Conservation (phyloP, 2,329 filamentous ascomycete genomes). For the Diaporthe sp. region DNA sequence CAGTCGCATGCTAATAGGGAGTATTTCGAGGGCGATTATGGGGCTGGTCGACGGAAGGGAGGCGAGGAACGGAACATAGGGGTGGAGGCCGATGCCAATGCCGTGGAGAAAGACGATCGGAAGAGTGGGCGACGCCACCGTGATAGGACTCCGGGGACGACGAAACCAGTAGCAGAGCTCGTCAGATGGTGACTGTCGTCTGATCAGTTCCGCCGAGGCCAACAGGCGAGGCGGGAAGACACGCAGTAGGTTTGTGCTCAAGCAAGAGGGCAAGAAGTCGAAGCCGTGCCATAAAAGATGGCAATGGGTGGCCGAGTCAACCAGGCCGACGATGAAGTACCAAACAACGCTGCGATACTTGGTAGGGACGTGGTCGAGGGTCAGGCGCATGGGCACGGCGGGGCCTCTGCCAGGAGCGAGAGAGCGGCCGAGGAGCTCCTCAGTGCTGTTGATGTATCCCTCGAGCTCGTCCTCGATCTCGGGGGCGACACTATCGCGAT, state of each 20-base stretch:
- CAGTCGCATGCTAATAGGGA: conserved; percentile 41
- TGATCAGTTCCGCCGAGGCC: conserved; percentile 41
- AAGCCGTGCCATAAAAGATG: conserved; percentile 64
- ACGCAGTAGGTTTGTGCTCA: conserved; percentile 39
- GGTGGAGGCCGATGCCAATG: conserved; percentile 40
- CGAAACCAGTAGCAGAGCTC: conserved; percentile 40
- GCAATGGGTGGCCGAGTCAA: conserved; percentile 65
- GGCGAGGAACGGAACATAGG: conserved; percentile 38
- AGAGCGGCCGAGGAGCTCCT: conserved; percentile 62
- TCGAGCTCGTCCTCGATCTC: conserved; percentile 58
- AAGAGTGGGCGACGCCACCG: conserved; percentile 25
- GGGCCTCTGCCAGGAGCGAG: conserved; percentile 68
- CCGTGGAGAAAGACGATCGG: conserved; percentile 41
- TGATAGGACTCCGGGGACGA: neutral
- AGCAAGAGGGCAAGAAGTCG: conserved; percentile 60
- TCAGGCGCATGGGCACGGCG: conserved; percentile 71
- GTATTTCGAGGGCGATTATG: conserved; percentile 39
- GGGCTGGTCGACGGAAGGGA: conserved; percentile 38
- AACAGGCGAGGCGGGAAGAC: conserved; percentile 72
- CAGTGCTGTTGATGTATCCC: conserved; percentile 63
- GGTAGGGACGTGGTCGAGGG: conserved; percentile 73
- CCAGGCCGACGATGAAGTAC: conserved; percentile 69
- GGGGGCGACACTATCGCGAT: conserved; percentile 46
- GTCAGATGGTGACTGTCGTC: conserved; percentile 26
- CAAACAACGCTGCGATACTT: conserved; percentile 73